Conservation (phyloP, 495 filamentous ascomycete species). For the Talaromyces stipitatus region DNA sequence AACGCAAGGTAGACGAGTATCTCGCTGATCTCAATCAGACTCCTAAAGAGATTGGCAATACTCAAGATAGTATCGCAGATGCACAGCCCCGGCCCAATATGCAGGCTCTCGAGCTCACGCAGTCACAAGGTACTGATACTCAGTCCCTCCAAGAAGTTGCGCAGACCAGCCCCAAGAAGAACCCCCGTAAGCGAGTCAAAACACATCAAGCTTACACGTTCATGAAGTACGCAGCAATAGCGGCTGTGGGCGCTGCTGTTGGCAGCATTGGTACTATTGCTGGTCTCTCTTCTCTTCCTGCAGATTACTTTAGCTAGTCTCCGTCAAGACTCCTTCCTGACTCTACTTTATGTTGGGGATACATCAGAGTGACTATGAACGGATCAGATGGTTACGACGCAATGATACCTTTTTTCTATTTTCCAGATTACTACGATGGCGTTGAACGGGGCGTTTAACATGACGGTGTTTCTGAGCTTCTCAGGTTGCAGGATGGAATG, state of each 20-base stretch:
- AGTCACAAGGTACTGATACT: not conserved
- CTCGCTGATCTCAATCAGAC: not conserved
- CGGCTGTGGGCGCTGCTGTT: constrained; percentile 35
- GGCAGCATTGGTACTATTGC: constrained; percentile 44
- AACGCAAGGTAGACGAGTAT: constrained; percentile 28
- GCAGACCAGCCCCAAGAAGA: constrained; percentile 4
- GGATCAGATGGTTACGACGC: not conserved
- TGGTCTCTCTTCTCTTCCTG: constrained; percentile 36
- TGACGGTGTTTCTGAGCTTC: not conserved
- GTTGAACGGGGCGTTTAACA: not conserved
- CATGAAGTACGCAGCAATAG: constrained; percentile 35
- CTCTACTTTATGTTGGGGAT: not conserved
- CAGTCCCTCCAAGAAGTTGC: not conserved
- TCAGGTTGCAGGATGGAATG: not conserved
- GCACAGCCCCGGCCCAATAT: constrained; percentile 14
- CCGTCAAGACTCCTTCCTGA: not conserved
- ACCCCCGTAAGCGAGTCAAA: constrained; percentile 27
- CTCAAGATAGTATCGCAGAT: constrained; percentile 15
- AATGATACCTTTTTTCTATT: not conserved
- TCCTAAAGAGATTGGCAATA: not conserved
- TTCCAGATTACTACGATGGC: not conserved
- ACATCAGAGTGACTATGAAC: not conserved
- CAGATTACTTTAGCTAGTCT: constrained; percentile 27
- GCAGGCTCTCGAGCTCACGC: not conserved
- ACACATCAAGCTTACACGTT: constrained; percentile 14